Conservation (phyloP, 2,329 filamentous ascomycete species). For the Hortaea werneckii region DNA sequence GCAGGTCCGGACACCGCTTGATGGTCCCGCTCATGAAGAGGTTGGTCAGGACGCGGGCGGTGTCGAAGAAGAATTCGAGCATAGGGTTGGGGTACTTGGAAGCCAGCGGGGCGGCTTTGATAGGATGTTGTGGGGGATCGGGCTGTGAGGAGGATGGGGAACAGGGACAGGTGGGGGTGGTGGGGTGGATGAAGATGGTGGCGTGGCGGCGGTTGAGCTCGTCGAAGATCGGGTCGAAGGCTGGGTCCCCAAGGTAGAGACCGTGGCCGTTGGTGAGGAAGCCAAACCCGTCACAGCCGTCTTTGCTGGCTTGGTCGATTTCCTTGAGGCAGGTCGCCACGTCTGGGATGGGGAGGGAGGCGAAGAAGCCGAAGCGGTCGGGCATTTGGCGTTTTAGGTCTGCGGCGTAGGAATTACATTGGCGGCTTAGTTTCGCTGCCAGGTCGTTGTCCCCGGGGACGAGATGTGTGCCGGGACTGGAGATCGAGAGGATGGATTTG, state of each 20-base stretch:
- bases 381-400: conserved; percentile 29
- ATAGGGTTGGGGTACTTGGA: conserved; percentile 33
- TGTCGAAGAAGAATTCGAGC: conserved; percentile 47
- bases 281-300: conserved; percentile 42
- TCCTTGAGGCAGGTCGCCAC: conserved; percentile 38
- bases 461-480: conserved; percentile 43
- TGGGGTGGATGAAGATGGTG: conserved; percentile 47
- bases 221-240: conserved; percentile 38
- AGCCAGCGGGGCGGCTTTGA: conserved; percentile 28
- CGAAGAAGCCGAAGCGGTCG: conserved; percentile 43
- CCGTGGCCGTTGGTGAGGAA: conserved; percentile 45
- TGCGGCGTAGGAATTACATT: conserved; percentile 33
- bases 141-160: conserved; percentile 11
- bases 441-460: conserved; percentile 28
- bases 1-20: conserved; percentile 35
- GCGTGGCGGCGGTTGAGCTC: conserved; percentile 38
- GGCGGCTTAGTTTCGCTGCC: conserved; percentile 30
- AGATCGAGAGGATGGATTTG: conserved; percentile 46
- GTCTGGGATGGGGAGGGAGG: conserved; percentile 43
- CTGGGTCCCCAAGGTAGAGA: conserved; percentile 40
- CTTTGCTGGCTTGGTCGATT: conserved; percentile 33
- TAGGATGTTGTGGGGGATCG: conserved; percentile 10
- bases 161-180: conserved; percentile 34
- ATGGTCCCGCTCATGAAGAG: conserved; percentile 41
- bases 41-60: conserved; percentile 38